phyloP scores from a whole-genome alignment of 176 grass and related monocot species.

The Calamus simplicifolius region DNA sequence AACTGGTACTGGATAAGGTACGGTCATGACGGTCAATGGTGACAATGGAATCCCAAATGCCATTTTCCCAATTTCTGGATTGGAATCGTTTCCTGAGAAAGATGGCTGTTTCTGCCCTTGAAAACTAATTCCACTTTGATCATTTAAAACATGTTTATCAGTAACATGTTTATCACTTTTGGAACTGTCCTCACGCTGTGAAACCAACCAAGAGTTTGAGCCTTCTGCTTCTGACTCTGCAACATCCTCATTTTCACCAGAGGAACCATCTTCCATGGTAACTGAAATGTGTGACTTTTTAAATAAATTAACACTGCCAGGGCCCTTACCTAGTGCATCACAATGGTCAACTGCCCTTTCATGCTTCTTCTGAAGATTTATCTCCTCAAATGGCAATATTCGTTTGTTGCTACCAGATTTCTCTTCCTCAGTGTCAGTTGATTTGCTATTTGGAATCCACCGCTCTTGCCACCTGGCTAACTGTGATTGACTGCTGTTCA shows the following conservation, averaged over 20 bases:
- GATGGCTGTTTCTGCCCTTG: conserved; percentile 53
- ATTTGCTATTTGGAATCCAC: conserved; percentile 26
- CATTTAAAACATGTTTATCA: conserved; percentile 29
- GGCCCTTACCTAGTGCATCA: conserved; percentile 56
- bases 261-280: conserved; percentile 73
- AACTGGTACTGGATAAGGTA: conserved; percentile 36
- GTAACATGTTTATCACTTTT: conserved; percentile 42
- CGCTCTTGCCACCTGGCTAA: conserved; percentile 36
- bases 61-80: conserved; percentile 29
- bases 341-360: conserved; percentile 28
- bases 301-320: conserved; percentile 24
- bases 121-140: conserved; percentile 40
- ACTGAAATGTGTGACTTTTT: conserved; percentile 68
- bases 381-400: conserved; percentile 45
- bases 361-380: conserved; percentile 56
- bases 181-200: conserved; percentile 48
- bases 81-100: conserved; percentile 48
- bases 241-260: conserved; percentile 96
- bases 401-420: conserved; percentile 34
- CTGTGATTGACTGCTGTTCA: conserved; percentile 22
- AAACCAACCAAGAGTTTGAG: conserved; percentile 80
- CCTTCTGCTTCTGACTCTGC: conserved; percentile 85
- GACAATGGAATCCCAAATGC: conserved; percentile 32
- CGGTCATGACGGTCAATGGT: conserved; percentile 25
- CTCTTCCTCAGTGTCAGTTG: conserved; percentile 44